A percentile compares a stretch with the other conserved stretches of the same genome.
phyloP scores from a whole-genome alignment of 768 basidiomycete genomes.

The Fibroporia radiculosa region DNA sequence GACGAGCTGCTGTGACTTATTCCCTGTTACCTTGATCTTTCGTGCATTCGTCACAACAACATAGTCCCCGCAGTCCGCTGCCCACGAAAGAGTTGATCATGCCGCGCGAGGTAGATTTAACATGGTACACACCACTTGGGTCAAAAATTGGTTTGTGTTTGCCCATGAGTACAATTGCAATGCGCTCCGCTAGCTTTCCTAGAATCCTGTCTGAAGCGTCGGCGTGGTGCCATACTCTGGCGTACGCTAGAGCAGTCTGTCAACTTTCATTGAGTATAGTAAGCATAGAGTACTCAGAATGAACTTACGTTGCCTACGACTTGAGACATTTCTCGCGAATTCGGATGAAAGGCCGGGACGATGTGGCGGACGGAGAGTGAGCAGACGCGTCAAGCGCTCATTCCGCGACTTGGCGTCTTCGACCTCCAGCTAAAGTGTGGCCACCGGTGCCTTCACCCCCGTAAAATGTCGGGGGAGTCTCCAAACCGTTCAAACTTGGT shows the following conservation, averaged over 20 bases:
- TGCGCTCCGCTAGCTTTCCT: slow-evolving; percentile 89
- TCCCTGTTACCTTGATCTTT: slow-evolving; percentile 79
- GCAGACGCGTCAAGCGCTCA: no score
- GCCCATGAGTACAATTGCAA: slow-evolving; percentile 95
- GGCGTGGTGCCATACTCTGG: slow-evolving; percentile 95
- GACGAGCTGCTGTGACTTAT: slow-evolving; percentile 79
- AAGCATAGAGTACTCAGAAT: background rate
- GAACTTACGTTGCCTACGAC: slow-evolving; percentile 63
- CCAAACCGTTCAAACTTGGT: slow-evolving; percentile 62
- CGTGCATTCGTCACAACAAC: slow-evolving; percentile 90
- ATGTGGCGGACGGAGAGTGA: no score
- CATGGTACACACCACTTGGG: slow-evolving; percentile 58
- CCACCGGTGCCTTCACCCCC: slow-evolving; percentile 3
- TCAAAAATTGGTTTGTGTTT: slow-evolving; percentile 99
- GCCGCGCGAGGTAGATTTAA: background rate
- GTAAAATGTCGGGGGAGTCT: slow-evolving; percentile 36
- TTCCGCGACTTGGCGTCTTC: no score
- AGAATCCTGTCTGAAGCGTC: slow-evolving; percentile 87
- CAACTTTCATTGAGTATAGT: background rate
- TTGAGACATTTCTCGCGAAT: slow-evolving; percentile 84
- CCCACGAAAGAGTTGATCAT: background rate
- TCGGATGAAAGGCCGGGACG: no score
- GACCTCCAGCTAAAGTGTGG: no score
- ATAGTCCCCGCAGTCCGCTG: slow-evolving; percentile 97
- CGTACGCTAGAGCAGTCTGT: slow-evolving; percentile 91